Base-by-base conservation (phyloP, 495 filamentous ascomycete species). In the Thermothielavioides terrestris region DNA sequence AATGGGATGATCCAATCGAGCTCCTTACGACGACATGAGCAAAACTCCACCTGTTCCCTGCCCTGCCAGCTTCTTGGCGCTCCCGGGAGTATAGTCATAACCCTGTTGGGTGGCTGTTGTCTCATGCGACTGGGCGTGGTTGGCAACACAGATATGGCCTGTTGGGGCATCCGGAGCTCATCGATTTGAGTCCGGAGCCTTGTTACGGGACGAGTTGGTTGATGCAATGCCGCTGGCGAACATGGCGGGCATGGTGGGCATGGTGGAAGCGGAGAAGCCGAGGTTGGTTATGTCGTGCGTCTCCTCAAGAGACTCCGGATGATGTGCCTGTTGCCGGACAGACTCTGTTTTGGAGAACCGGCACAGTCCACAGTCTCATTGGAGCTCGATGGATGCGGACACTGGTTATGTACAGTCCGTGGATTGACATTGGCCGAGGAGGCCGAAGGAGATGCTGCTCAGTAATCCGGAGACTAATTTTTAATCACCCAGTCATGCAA, bases 221-320 rank as follows among this genome's bases (percentile, higher is more conserved):
- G 37, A 12, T 22, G 38, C 15, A 23, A 14, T 14, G 18, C 35
- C 17, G 18, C n/a, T 32, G 42, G 17, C 27, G 18, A 44, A 17
- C 17, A 20, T 28, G 11, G 20, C 42, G 31, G 9, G 8, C 25
- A 32, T 26, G 47, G 38, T 42, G 47, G 22, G n/a, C 25, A 42
- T 25, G 28, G 18, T 27, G 28, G 21, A 17, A 17, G 37, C 22
- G 21, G 20, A 26, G 43, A 46, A 21, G 22, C n/a, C n/a, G n/a
- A n/a, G n/a, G n/a, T n/a, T n/a, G n/a, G 9, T 3, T 17, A 42
- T 39, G 42, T 53, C 36, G 26, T 46, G 43, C 50, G 36, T 32
- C 43, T 41, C 26, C 20, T 15, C 26, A 32, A 14, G 23, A 40
- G 32, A 36, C 48, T 18, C 22, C n/a, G 40, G 39, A 43, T 36